phyloP scores from a whole-genome alignment of 2,329 filamentous ascomycete genomes.

The Ceratocystis destructans region DNA sequence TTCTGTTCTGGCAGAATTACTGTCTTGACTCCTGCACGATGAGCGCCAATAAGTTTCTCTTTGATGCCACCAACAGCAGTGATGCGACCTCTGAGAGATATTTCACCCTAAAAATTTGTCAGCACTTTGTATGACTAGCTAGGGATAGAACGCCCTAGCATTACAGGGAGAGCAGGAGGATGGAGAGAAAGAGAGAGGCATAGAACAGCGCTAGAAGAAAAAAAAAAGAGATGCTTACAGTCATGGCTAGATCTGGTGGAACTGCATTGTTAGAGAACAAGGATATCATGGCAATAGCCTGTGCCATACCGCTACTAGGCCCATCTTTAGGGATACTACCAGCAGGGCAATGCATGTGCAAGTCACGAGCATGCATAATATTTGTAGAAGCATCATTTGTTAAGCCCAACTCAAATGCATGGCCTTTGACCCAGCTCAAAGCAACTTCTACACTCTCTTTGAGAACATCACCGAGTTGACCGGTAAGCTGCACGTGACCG shows the following conservation, averaged over 20 bases:
- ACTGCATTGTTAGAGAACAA: constrained; percentile 77
- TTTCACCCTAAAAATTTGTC: constrained; percentile 39
- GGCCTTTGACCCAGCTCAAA: constrained; percentile 90
- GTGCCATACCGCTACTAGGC: constrained; percentile 73
- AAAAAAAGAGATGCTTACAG: constrained; percentile 36
- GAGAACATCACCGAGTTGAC: constrained; percentile 88
- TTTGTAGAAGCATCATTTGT: constrained; percentile 70
- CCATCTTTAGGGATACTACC: constrained; percentile 94
- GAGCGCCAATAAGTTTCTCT: constrained; percentile 91
- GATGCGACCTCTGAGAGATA: constrained; percentile 73
- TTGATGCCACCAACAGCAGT: constrained; percentile 96
- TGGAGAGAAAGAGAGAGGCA: background rate
- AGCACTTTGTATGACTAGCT: constrained; percentile 6
- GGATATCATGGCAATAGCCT: constrained; percentile 84
- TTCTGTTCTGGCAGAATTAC: constrained; percentile 81
- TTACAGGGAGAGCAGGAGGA: background rate
- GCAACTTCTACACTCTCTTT: constrained; percentile 97
- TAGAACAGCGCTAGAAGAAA: constrained; percentile 16
- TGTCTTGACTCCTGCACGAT: constrained; percentile 86
- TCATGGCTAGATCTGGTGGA: constrained; percentile 91
- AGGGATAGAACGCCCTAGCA: background rate
- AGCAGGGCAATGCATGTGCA: constrained; percentile 92
- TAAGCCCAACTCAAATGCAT: constrained; percentile 80
- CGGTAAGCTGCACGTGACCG: constrained; percentile 85
- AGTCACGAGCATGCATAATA: constrained; percentile 87